Evolutionary conservation across 768 basidiomycete genomes (phyloP), one percentile per base, ranked within the genome.

Genomic region (Chalciporus piperatus): DNA sequence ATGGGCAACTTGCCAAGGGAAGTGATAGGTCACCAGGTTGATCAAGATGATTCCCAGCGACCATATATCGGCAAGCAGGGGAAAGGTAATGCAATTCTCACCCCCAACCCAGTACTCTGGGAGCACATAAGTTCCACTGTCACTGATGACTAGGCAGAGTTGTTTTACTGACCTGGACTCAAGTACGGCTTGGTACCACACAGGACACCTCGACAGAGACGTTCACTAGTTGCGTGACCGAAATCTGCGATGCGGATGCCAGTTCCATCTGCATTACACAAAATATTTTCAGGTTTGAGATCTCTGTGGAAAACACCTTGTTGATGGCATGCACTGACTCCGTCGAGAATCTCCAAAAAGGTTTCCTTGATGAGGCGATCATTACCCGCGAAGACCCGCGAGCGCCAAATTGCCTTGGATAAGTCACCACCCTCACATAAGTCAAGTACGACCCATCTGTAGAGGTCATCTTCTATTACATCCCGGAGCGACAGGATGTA

Each of bases 271-370:
- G 65, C 65, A 53, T 70, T 77, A 65, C 82, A 84, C 45, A 93
- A 74, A 38, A 92, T 75, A 66, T 86, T 92, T 63, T 92, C 92
- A 1, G 91, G 91, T 66, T 94, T 93, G 62, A 94, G 78, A 61
- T 93, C 91, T 20, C 91, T 85, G 69, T 94, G 92, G 65, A 76
- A 92, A 52, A 95, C 79, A 12, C 82, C 80, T 25, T 75, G 72
- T 30, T 72, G 67, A 62, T 94, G 91, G 62, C 87, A 90, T 59
- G 85, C 77, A 45, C 83, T 74, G 45, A 94, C 81, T 1, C 87
- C 87, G 57, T 91, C 87, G 56, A 93, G 67, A 49, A 95, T 76
- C 60, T 93, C 86, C 38, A 88, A 54, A 67, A 91, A 93, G 28
- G 80, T 76, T 38, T 66, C 64, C 63, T 80, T 85, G 70, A 91